These are phyloP conservation scores for Nakazawaea wickerhamii DNA, from an alignment of 805 yeast genomes.

Conservation along the genomic window DNA sequence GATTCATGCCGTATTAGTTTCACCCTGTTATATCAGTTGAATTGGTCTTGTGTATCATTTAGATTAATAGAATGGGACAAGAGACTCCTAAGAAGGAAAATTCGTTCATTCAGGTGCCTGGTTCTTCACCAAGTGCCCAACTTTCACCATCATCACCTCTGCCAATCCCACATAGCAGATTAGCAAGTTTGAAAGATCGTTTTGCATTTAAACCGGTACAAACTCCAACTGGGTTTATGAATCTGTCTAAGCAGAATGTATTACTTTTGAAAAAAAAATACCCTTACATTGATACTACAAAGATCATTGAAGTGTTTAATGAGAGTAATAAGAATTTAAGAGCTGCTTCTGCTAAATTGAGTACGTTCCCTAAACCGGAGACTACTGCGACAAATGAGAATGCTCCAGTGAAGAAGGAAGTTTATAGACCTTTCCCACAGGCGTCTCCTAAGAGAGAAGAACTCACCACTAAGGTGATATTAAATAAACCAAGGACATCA, in stretches of 20 bases:
- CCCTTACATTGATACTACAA: conserved; percentile 25
- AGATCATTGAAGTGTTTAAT: conserved; percentile 27
- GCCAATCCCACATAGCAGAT: conserved; percentile 18
- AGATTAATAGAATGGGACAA: conserved; percentile 2
- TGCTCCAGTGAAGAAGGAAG: conserved; percentile 4
- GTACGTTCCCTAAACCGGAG: conserved; percentile 19
- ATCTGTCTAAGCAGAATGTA: conserved; percentile 22
- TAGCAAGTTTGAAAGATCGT: conserved; percentile 33
- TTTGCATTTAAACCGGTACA: conserved; percentile 30
- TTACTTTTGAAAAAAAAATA: conserved; percentile 26
- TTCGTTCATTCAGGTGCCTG: conserved; percentile 41
- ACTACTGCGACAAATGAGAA: conserved; percentile 8
- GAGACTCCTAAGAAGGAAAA: conserved; percentile 20
- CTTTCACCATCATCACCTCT: conserved; percentile 25
- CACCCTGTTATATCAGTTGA: neutral
- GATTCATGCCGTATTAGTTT: neutral
- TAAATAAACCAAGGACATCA: conserved; percentile 10
- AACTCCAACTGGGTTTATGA: neutral
- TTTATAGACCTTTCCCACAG: neutral
- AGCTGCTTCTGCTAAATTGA: conserved; percentile 25
- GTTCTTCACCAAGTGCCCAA: conserved; percentile 36
- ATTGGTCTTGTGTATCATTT: conserved; percentile 1
- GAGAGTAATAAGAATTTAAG: conserved; percentile 24
- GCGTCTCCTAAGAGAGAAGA: conserved; percentile 12
- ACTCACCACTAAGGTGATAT: conserved; percentile 8